Evolutionary conservation across 805 yeast genomes (phyloP).

Genomic region (Tetrapisispora taiwanensis): DNA sequence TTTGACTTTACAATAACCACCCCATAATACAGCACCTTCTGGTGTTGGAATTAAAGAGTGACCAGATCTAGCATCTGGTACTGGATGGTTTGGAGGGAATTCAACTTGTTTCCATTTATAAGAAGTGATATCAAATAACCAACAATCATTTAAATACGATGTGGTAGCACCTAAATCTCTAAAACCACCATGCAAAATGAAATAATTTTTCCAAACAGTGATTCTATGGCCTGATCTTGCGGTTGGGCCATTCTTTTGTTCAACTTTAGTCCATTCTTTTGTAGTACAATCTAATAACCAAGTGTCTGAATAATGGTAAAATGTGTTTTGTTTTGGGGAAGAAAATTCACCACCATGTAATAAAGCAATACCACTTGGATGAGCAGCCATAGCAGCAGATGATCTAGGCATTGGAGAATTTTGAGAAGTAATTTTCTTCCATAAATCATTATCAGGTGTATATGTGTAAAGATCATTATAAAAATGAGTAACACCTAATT

Average conservation of each 20-base stretch:
- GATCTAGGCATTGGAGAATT: slow-evolving; percentile 89
- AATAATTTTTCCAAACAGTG: slow-evolving; percentile 83
- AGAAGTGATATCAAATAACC: slow-evolving; percentile 85
- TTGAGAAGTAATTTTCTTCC: slow-evolving; percentile 73
- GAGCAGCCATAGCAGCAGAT: slow-evolving; percentile 87
- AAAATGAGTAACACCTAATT: slow-evolving; percentile 47
- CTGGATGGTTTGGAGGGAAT: slow-evolving; percentile 67
- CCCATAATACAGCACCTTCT: slow-evolving; percentile 80
- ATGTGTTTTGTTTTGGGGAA: slow-evolving; percentile 89
- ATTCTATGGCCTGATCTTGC: slow-evolving; percentile 90
- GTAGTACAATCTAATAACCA: slow-evolving; percentile 82
- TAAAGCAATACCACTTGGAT: slow-evolving; percentile 77
- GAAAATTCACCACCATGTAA: slow-evolving; percentile 96
- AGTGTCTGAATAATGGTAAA: slow-evolving; percentile 92
- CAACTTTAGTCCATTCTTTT: slow-evolving; percentile 87
- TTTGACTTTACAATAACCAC: slow-evolving; percentile 83
- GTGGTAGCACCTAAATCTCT: slow-evolving; percentile 80
- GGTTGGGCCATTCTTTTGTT: slow-evolving; percentile 62
- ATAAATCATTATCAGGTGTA: slow-evolving; percentile 62
- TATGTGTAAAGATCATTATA: slow-evolving; percentile 74
- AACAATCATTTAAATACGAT: slow-evolving; percentile 71
- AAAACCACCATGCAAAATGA: slow-evolving; percentile 84
- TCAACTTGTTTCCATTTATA: slow-evolving; percentile 88
- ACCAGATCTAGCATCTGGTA: slow-evolving; percentile 90
- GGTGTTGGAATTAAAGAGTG: slow-evolving; percentile 72